phyloP scores from a whole-genome alignment of 192 early-diverging fungal genomes.

The Coemansia sp. region DNA sequence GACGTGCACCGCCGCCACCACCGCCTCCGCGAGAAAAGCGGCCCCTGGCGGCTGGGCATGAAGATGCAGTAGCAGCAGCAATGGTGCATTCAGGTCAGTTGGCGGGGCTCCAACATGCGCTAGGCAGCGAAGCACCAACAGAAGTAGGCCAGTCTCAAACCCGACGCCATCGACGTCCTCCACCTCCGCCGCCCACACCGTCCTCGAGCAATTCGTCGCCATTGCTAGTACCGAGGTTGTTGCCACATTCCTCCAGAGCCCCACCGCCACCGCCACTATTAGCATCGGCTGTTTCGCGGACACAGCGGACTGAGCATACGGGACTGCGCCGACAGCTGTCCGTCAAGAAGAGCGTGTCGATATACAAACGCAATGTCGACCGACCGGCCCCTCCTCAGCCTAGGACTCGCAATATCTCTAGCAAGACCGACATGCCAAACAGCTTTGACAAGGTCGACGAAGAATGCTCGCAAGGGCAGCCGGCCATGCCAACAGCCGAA shows the following conservation, averaged over 20 bases:
- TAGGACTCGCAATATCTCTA: neutral
- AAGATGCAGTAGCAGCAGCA: neutral
- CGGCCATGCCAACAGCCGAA: neutral
- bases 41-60: neutral
- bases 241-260: neutral
- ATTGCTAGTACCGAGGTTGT: neutral
- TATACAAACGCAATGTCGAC: constrained; percentile 30
- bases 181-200: constrained; percentile 21
- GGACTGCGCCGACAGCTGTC: constrained; percentile 48
- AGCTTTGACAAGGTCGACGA: neutral
- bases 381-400: constrained; percentile 28
- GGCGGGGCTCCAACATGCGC: neutral
- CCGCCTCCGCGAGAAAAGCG: neutral
- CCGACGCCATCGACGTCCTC: constrained; percentile 1
- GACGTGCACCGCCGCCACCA: constrained; percentile 37
- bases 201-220: neutral
- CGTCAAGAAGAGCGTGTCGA: constrained; percentile 44
- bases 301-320: constrained; percentile 21
- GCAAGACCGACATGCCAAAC: neutral
- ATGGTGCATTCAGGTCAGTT: neutral
- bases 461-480: neutral
- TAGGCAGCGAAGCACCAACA: neutral
- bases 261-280: constrained; percentile 30
- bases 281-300: neutral
- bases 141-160: neutral